Percentiles rank a stretch among this genome's conserved stretches.
These are phyloP conservation scores for Suillus luteus DNA, from an alignment of 768 basidiomycete species.

Conservation along the genomic window DNA sequence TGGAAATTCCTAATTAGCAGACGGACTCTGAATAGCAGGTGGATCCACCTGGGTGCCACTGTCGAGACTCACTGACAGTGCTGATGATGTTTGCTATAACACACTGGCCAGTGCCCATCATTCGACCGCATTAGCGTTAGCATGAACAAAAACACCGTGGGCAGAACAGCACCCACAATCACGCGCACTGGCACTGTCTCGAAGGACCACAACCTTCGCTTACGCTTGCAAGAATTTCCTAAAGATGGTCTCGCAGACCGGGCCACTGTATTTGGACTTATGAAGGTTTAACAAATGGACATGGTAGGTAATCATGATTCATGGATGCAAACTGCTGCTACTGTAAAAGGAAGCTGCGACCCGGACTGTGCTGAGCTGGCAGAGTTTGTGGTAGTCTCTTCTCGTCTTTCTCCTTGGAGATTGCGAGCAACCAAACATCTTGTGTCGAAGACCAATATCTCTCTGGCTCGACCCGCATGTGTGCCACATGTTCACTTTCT, in stretches of 20 bases:
- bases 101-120: too few species aligned
- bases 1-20: too few species aligned
- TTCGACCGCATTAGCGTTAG: too few species aligned
- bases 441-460: slow-evolving; percentile 29
- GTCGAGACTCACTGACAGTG: too few species aligned
- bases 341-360: not conserved
- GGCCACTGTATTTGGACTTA: not conserved
- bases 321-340: not conserved
- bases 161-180: too few species aligned
- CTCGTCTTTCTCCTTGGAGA: slow-evolving; percentile 10
- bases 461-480: slow-evolving; percentile 31
- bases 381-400: not conserved
- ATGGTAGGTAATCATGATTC: not conserved
- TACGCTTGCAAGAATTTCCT: not conserved
- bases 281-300: not conserved
- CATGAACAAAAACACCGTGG: too few species aligned
- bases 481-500: slow-evolving; percentile 38
- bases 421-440: slow-evolving; percentile 24
- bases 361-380: not conserved
- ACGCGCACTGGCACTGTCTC: too few species aligned
- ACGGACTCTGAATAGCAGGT: too few species aligned
- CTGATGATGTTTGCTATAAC: too few species aligned
- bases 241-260: not conserved
- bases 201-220: not conserved
- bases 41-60: too few species aligned